phyloP scores from a whole-genome alignment of 2,329 filamentous ascomycete genomes.

The Curvularia verruculosa region DNA sequence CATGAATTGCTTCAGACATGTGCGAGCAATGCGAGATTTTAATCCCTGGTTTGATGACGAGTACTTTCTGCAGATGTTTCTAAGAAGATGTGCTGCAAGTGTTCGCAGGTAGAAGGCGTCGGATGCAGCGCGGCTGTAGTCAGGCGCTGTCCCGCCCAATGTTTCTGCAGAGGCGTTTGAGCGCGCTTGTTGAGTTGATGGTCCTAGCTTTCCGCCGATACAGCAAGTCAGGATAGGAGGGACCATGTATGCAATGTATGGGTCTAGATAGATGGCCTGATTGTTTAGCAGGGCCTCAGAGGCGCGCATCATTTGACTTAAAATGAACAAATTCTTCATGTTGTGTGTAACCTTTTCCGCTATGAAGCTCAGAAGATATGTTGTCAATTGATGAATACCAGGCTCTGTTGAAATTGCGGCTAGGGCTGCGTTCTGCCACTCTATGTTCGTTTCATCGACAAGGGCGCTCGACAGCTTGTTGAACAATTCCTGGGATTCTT shows the following conservation, averaged over 20 bases:
- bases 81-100: slow-evolving; percentile 80
- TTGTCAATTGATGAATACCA: slow-evolving; percentile 90
- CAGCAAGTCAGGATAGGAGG: slow-evolving; percentile 91
- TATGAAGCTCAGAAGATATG: slow-evolving; percentile 96
- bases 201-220: slow-evolving; percentile 79
- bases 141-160: slow-evolving; percentile 39
- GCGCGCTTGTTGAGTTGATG: slow-evolving; percentile 57
- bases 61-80: slow-evolving; percentile 80
- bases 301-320: slow-evolving; percentile 92
- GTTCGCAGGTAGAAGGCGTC: slow-evolving; percentile 82
- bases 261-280: slow-evolving; percentile 74
- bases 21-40: slow-evolving; percentile 87
- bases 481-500: slow-evolving; percentile 95
- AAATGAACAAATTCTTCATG: slow-evolving; percentile 84
- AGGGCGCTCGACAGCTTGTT: slow-evolving; percentile 91
- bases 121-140: slow-evolving; percentile 31
- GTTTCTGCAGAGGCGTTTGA: slow-evolving; percentile 58
- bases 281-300: slow-evolving; percentile 85
- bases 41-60: slow-evolving; percentile 79
- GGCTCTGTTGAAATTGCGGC: slow-evolving; percentile 87
- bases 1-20: slow-evolving; percentile 89
- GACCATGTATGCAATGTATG: slow-evolving; percentile 73
- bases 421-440: slow-evolving; percentile 83
- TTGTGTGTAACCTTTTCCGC: slow-evolving; percentile 95
- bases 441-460: slow-evolving; percentile 84